phyloP scores from a whole-genome alignment of 2,329 filamentous ascomycete genomes.

The Ascochyta viciae-villosae region DNA sequence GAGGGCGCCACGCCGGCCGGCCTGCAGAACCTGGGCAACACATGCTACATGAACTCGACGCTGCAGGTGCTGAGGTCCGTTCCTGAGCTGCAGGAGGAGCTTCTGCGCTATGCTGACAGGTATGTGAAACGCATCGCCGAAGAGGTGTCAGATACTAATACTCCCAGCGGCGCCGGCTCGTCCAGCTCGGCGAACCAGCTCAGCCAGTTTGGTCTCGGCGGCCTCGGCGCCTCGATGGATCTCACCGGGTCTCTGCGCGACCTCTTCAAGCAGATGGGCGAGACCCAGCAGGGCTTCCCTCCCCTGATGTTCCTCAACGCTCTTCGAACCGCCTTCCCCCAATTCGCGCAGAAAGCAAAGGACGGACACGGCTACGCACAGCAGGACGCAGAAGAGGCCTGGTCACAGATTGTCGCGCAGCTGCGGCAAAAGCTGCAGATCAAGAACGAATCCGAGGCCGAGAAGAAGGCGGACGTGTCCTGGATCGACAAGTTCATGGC shows the following conservation, averaged over 20 bases:
- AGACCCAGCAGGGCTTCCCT: constrained; percentile 86
- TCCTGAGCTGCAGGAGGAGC: constrained; percentile 85
- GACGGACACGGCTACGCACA: constrained; percentile 88
- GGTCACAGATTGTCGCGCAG: constrained; percentile 91
- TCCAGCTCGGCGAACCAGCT: constrained; percentile 44
- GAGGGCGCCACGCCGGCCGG: constrained; percentile 87
- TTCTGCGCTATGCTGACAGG: constrained; percentile 66
- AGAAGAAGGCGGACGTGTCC: constrained; percentile 59
- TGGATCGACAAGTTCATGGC: constrained; percentile 93
- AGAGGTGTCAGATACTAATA: constrained; percentile 17
- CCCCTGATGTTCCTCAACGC: constrained; percentile 84
- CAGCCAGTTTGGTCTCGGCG: constrained; percentile 63
- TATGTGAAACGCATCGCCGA: constrained; percentile 20
- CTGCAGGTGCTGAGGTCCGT: constrained; percentile 89
- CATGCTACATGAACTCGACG: constrained; percentile 97
- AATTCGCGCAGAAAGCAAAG: constrained; percentile 89
- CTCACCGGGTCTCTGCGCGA: constrained; percentile 79
- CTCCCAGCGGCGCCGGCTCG: constrained; percentile 38
- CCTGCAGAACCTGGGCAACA: constrained; percentile 92
- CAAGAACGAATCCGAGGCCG: constrained; percentile 56
- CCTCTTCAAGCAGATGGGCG: constrained; percentile 86
- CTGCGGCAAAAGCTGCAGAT: constrained; percentile 79
- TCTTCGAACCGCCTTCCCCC: constrained; percentile 80
- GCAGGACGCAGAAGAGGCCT: constrained; percentile 97
- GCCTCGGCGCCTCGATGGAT: constrained; percentile 68